These are phyloP conservation scores for Aspergillus nidulans DNA, from an alignment of 495 filamentous ascomycete genomes.

Conservation along the genomic window DNA sequence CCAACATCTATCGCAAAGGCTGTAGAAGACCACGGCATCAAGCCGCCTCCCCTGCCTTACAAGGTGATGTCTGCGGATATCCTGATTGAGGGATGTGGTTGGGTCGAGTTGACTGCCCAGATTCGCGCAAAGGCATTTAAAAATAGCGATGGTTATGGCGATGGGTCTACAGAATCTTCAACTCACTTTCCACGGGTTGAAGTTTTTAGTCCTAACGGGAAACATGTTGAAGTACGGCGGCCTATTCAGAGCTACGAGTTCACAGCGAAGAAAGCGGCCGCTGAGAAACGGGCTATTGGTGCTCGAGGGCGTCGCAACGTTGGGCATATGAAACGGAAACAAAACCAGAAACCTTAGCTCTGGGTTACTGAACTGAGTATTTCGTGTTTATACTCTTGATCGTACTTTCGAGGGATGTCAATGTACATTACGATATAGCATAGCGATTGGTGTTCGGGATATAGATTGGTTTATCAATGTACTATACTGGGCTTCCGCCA, in stretches of 20 bases:
- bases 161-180: conserved; percentile 6
- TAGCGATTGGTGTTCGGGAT: conserved; percentile 30
- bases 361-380: neutral
- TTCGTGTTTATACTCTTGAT: neutral
- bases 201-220: conserved; percentile 78
- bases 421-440: conserved; percentile 20
- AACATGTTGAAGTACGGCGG: conserved; percentile 60
- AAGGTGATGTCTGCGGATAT: conserved; percentile 74
- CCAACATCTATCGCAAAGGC: conserved; percentile 34
- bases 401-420: neutral
- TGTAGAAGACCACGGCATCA: conserved; percentile 27
- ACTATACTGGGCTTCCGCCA: neutral
- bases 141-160: conserved; percentile 8
- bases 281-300: conserved; percentile 29
- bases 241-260: conserved; percentile 71
- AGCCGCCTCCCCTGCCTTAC: conserved; percentile 61
- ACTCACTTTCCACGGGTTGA: conserved; percentile 64
- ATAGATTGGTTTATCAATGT: neutral
- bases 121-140: conserved; percentile 51
- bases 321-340: conserved; percentile 21
- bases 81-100: conserved; percentile 84
- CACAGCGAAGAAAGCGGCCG: conserved; percentile 30
- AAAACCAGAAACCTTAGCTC: neutral
- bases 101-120: conserved; percentile 86
- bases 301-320: conserved; percentile 23